phyloP scores from a whole-genome alignment of 345 rosid genomes.

The Turritis glabra region DNA sequence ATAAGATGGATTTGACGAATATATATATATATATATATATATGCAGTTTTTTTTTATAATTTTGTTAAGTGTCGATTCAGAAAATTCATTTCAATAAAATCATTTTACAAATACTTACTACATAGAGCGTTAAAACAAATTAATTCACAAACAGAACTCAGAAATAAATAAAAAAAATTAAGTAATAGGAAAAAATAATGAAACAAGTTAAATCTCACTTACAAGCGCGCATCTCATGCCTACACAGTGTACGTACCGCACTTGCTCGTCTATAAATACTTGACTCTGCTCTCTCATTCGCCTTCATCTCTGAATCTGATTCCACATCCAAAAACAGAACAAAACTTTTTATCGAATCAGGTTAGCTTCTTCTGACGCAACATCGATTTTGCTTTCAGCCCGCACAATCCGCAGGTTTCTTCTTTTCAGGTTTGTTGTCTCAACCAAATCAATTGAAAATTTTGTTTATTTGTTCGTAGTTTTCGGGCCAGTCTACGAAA shows the following conservation, averaged over 20 bases:
- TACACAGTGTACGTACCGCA: background rate
- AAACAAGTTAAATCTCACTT: background rate
- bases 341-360: no score
- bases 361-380: background rate
- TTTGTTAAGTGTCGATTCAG: no score
- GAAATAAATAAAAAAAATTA: no score
- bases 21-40: no score
- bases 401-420: background rate
- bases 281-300: background rate
- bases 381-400: background rate
- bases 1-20: background rate
- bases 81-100: no score
- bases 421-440: constrained; percentile 26
- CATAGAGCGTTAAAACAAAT: no score
- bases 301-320: constrained; percentile 25
- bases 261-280: constrained; percentile 24
- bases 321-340: background rate
- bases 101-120: no score
- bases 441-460: background rate
- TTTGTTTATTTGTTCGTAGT: no score
- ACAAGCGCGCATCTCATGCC: background rate
- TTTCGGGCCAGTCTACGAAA: background rate
- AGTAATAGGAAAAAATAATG: background rate
- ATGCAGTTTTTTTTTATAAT: no score
- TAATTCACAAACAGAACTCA: no score